phyloP scores from a whole-genome alignment of 768 basidiomycete species.

The Calocybe cyanea region DNA sequence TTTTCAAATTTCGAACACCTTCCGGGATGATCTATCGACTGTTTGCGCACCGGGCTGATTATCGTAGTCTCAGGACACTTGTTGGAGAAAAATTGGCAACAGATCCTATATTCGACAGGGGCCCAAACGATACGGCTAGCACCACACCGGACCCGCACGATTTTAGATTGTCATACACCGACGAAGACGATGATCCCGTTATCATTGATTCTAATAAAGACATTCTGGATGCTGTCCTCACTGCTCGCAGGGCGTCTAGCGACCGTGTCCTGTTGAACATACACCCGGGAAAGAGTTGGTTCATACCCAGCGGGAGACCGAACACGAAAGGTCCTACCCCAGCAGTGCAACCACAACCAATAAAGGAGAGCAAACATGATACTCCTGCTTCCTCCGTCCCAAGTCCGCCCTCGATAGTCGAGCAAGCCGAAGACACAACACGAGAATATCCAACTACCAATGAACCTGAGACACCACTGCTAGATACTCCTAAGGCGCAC shows the following conservation, averaged over 20 bases:
- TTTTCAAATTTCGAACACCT: conserved; percentile 5
- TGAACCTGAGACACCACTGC: no score
- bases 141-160: conserved; percentile 2
- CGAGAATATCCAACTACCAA: no score
- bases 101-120: conserved; percentile 1
- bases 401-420: no score
- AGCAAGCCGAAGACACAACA: no score
- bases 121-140: neutral
- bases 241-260: neutral
- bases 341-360: no score
- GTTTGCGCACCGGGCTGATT: conserved; percentile 2
- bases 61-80: neutral
- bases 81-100: conserved; percentile 1
- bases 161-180: conserved; percentile 1
- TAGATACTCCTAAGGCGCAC: no score
- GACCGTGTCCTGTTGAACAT: conserved; percentile 4
- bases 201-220: neutral
- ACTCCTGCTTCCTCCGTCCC: no score
- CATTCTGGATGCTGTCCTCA: neutral
- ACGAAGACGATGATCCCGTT: conserved; percentile 7
- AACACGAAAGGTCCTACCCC: no score
- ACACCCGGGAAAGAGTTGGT: conserved; percentile 1
- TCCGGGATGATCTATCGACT: neutral
- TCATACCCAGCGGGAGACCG: neutral
- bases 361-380: no score